A percentile compares a stretch with the other conserved stretches of the same genome.
Evolutionary conservation across 495 filamentous ascomycete genomes (phyloP).

Genomic region (Cudoniella acicularis): DNA sequence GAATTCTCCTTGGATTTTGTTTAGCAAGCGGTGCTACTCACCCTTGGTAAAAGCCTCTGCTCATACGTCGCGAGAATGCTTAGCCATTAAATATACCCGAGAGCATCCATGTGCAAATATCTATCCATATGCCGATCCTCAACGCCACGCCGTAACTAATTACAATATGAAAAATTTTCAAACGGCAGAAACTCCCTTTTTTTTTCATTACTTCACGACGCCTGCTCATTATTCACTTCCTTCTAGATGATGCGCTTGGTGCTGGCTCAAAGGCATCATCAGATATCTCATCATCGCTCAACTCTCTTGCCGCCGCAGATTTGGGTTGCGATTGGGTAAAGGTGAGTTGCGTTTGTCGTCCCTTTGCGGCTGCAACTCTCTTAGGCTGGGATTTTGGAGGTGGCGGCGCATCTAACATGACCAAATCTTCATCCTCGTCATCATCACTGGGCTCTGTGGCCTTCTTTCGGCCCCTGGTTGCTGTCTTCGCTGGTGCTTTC

Average conservation of each 20-base stretch:
- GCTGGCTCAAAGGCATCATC: constrained; percentile 47
- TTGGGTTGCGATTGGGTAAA: constrained; percentile 57
- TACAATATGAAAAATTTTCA: no score
- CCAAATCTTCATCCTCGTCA: constrained; percentile 47
- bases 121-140: no score
- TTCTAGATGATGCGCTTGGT: not conserved
- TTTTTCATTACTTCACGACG: constrained; percentile 7
- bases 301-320: constrained; percentile 43
- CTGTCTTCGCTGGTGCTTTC: constrained; percentile 31
- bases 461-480: constrained; percentile 29
- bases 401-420: constrained; percentile 39
- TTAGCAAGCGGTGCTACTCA: no score
- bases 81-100: no score
- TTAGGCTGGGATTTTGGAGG: constrained; percentile 37
- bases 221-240: not conserved
- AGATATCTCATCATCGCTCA: constrained; percentile 74
- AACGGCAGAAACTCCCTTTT: no score
- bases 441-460: constrained; percentile 30
- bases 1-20: no score
- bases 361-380: constrained; percentile 39
- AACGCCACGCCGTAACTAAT: no score
- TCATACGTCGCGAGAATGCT: no score
- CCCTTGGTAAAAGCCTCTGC: no score
- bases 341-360: constrained; percentile 65
- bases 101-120: no score